Percentiles rank a stretch among this genome's conserved stretches.
phyloP scores from a whole-genome alignment of 352 stramenopile genomes.

The Pythium brassicae region DNA sequence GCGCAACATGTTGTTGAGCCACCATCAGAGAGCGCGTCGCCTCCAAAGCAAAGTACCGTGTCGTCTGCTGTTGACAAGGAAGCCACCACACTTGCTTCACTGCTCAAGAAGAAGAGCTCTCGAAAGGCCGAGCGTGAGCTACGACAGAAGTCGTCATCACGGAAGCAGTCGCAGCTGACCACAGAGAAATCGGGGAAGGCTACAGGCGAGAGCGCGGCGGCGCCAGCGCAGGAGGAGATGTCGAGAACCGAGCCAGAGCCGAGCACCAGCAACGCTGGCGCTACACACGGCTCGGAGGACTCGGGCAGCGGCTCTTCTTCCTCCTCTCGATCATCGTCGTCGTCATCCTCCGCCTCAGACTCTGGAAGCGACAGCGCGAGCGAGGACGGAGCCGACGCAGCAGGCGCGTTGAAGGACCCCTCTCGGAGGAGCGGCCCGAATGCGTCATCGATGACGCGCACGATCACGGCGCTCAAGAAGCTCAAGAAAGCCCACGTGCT shows the following conservation, averaged over 20 bases:
- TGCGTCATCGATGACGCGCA: constrained; percentile 41
- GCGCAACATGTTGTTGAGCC: too few species aligned
- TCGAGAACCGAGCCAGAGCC: background rate
- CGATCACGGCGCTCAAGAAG: constrained; percentile 63
- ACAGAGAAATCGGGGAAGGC: background rate
- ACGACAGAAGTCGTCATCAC: background rate
- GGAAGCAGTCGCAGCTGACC: constrained; percentile 6
- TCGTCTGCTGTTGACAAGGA: too few species aligned
- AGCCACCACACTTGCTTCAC: background rate
- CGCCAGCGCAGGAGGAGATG: background rate
- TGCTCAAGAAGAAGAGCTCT: constrained; percentile 7
- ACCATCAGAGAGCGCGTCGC: background rate
- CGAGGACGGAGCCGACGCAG: background rate
- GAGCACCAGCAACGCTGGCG: too few species aligned
- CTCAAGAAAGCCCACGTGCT: constrained; percentile 60
- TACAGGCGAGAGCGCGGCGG: background rate
- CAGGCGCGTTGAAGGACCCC: background rate
- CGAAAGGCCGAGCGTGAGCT: background rate
- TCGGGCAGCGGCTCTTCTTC: background rate
- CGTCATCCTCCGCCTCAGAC: constrained; percentile 1
- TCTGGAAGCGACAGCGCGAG: constrained; percentile 3
- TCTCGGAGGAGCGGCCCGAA: constrained; percentile 4
- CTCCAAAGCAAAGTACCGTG: background rate
- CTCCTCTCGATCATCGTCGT: background rate
- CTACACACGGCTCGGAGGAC: background rate